Conservation (phyloP, 2,329 filamentous ascomycete species). For the Sphaerulina musiva region DNA sequence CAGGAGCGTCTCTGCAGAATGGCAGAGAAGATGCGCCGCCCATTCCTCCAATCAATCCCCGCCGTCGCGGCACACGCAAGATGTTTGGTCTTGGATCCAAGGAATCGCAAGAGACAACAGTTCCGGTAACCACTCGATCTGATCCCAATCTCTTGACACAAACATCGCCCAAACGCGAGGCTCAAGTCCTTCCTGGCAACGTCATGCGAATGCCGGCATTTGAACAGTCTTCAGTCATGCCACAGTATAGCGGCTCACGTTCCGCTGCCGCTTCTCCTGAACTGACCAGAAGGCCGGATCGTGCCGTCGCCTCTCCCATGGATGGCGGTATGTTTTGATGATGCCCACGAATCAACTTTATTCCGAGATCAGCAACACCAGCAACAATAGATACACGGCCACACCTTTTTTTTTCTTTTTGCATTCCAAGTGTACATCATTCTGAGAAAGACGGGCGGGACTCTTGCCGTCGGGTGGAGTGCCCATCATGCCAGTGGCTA, state of each 20-base stretch:
- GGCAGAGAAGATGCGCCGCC: conserved; percentile 46
- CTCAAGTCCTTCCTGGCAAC: conserved; percentile 17
- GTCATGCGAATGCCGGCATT: conserved; percentile 18
- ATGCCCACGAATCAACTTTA: conserved; percentile 9
- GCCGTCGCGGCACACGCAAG: conserved; percentile 43
- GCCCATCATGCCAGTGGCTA: background rate
- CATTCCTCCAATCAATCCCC: conserved; percentile 55
- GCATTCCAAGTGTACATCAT: background rate
- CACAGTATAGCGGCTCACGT: conserved; percentile 11
- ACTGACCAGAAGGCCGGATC: conserved; percentile 2
- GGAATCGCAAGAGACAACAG: conserved; percentile 5
- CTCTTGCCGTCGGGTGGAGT: background rate
- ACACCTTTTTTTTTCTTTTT: background rate
- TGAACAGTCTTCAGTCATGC: conserved; percentile 6
- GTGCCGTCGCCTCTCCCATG: conserved; percentile 13
- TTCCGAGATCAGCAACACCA: conserved; percentile 13
- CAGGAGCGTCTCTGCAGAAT: conserved; percentile 50
- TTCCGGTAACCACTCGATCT: conserved; percentile 8
- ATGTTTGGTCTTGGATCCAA: conserved; percentile 27
- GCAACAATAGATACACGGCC: conserved; percentile 1
- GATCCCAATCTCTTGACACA: conserved; percentile 12
- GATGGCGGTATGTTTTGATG: conserved; percentile 22
- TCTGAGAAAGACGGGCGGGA: background rate
- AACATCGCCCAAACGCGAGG: conserved; percentile 10
- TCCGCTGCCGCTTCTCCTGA: conserved; percentile 13